Evolutionary conservation across 1,284 basidiomycete genomes (phyloP).

Genomic region (Coniophora puteana): DNA sequence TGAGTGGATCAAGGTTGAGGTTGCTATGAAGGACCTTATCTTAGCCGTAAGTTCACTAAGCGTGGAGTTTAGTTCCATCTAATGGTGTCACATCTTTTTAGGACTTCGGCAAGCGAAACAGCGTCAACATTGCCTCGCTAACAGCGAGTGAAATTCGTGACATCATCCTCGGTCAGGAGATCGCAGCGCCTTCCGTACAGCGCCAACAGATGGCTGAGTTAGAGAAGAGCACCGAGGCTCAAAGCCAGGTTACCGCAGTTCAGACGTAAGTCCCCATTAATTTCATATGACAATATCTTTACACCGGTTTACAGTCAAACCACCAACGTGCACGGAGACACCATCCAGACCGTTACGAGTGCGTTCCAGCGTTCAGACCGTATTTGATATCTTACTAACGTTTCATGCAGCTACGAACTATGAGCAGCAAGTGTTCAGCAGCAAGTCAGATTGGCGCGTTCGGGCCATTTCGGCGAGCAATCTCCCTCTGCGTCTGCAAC

Average conservation of each 20-base stretch:
- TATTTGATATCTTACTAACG: slow-evolving; percentile 10
- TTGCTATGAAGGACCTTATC: slow-evolving; percentile 94
- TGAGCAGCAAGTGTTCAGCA: slow-evolving; percentile 95
- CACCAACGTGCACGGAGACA: slow-evolving; percentile 96
- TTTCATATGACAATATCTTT: slow-evolving; percentile 5
- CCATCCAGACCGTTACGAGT: slow-evolving; percentile 95
- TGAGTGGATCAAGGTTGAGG: slow-evolving; percentile 99
- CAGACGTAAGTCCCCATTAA: slow-evolving; percentile 62
- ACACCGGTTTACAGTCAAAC: slow-evolving; percentile 64
- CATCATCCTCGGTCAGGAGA: slow-evolving; percentile 97
- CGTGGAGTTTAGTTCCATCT: background rate
- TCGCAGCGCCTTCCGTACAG: slow-evolving; percentile 88
- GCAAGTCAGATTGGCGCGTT: slow-evolving; percentile 99
- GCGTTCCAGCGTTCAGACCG: slow-evolving; percentile 24
- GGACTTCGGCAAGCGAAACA: slow-evolving; percentile 99
- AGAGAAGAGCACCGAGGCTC: slow-evolving; percentile 94
- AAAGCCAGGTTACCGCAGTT: slow-evolving; percentile 93
- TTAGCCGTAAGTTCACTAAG: slow-evolving; percentile 53
- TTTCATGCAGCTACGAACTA: slow-evolving; percentile 80
- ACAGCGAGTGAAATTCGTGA: slow-evolving; percentile 96
- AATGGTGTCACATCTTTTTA: slow-evolving; percentile 24
- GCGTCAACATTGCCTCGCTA: slow-evolving; percentile 96
- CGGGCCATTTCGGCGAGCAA: slow-evolving; percentile 96
- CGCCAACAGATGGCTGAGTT: slow-evolving; percentile 99
- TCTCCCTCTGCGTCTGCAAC: slow-evolving; percentile 92